These are phyloP conservation scores for Serpula lacrymans DNA, from an alignment of 768 basidiomycete species.

Conservation along the genomic window DNA sequence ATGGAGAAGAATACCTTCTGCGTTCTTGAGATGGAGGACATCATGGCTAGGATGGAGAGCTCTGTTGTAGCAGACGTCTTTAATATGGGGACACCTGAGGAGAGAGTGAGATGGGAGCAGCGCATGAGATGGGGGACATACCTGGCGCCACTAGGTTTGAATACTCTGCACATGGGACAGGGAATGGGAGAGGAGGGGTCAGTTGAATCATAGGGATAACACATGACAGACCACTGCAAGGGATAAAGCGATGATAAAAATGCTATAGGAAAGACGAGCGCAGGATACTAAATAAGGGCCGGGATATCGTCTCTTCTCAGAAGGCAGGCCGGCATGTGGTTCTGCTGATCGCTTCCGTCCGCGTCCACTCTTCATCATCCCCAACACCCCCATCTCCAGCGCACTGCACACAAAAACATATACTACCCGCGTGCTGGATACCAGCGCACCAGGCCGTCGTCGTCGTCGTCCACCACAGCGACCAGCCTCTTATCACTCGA, in stretches of 20 bases:
- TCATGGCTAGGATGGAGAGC: slow-evolving; percentile 72
- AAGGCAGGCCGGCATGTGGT: slow-evolving; percentile 36
- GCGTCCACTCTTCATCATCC: slow-evolving; percentile 2
- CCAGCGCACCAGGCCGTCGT: too few species aligned
- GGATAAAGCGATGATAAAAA: slow-evolving; percentile 17
- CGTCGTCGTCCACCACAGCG: too few species aligned
- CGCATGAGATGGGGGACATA: slow-evolving; percentile 23
- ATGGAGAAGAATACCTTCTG: slow-evolving; percentile 57
- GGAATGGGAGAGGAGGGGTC: slow-evolving; percentile 63
- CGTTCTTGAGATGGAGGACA: slow-evolving; percentile 78
- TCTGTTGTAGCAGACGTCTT: slow-evolving; percentile 74
- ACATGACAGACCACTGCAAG: slow-evolving; percentile 49
- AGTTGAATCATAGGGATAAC: slow-evolving; percentile 65
- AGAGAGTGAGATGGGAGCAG: slow-evolving; percentile 18
- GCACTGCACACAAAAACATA: too few species aligned
- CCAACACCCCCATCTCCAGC: neutral
- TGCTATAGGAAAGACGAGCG: slow-evolving; percentile 25
- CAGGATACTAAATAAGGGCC: slow-evolving; percentile 32
- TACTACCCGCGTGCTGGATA: too few species aligned
- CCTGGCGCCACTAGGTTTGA: slow-evolving; percentile 58
- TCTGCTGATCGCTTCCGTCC: slow-evolving; percentile 38
- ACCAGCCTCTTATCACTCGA: too few species aligned
- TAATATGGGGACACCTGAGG: slow-evolving; percentile 70
- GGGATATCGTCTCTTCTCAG: slow-evolving; percentile 38
- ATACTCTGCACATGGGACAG: slow-evolving; percentile 87